A percentile compares a stretch with the other conserved stretches of the same genome.
Conservation (phyloP, 169 alveolate species). For the Cryptosporidium felis region DNA sequence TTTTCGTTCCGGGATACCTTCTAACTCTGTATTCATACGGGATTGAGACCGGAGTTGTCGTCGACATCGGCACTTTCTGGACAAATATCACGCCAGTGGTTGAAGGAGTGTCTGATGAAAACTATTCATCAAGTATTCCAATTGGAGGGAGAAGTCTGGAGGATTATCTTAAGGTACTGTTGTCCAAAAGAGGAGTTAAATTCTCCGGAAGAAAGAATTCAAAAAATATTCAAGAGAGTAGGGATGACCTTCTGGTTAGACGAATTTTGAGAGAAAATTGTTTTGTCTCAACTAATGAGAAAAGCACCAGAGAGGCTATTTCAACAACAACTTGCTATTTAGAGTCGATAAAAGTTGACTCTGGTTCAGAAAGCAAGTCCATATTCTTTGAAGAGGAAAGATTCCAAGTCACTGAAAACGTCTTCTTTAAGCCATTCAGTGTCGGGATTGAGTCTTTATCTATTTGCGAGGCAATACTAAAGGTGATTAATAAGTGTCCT, state of each 20-base stretch:
- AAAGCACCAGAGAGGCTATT: constrained; percentile 1
- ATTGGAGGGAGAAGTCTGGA: constrained; percentile 48
- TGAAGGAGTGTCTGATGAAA: constrained; percentile 57
- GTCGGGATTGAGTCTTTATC: constrained; percentile 60
- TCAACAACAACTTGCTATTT: constrained; percentile 48
- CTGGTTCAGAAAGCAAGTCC: neutral
- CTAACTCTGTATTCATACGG: constrained; percentile 64
- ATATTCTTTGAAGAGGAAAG: constrained; percentile 59
- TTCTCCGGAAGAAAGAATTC: constrained; percentile 3
- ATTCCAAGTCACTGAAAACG: constrained; percentile 63
- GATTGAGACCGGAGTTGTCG: constrained; percentile 50
- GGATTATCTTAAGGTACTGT: constrained; percentile 28
- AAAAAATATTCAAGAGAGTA: constrained; percentile 8
- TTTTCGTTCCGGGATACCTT: constrained; percentile 19
- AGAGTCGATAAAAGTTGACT: neutral
- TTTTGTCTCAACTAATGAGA: constrained; percentile 39
- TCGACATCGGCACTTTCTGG: constrained; percentile 68
- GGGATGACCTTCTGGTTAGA: constrained; percentile 22
- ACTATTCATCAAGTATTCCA: constrained; percentile 26
- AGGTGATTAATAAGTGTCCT: constrained; percentile 55
- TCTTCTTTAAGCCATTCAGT: constrained; percentile 28
- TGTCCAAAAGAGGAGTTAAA: constrained; percentile 43
- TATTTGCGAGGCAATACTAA: constrained; percentile 49
- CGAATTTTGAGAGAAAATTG: constrained; percentile 48
- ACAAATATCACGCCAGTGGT: constrained; percentile 52